Base-by-base conservation (phyloP, 495 filamentous ascomycete species). In the Letharia lupina region DNA sequence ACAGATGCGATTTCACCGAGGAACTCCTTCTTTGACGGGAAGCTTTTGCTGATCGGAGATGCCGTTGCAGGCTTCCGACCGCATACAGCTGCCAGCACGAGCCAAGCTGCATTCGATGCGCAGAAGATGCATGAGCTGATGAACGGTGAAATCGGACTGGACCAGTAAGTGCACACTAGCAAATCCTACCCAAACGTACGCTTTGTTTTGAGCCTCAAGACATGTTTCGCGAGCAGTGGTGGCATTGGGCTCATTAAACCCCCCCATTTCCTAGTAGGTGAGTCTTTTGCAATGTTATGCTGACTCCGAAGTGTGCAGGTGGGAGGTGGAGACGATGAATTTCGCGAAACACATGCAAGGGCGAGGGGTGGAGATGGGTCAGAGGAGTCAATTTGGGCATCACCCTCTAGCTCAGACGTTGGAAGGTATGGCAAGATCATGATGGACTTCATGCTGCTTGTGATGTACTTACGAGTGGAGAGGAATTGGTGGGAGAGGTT, bases 21-120 rank as follows among this genome's bases (percentile, higher is more conserved):
- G 42, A 73, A 79, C 52, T 74, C 78, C 61, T 84, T 79, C 62
- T 65, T 81, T 28, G 70, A 71, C 62, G 82, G 79, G 1, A 82
- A 79, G 69, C 75, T 86, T 2, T 73, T 85, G 41, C 69, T 86
- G 44, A 73, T 85, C 9, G 83, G 83, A 31, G 84, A 87, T 72
- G 83, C 83, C 41, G 64, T 85, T 16, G 82, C 81, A 0, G 79
- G 78, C 4, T 83, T 87, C 60, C 72, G 83, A 20, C 84, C 84
- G 28, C 83, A 85, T 65, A 84, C 81, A 3, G 81, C 79, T 12
- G 80, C 79, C 1, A 77, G 77, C 44, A 83, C 80, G 9, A 78
- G 74, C 28, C 82, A 84, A 70, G 81, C 77, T 15, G 81, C 81
- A 10, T 77, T 77, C 50, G 75, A 82, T 70, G 79, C 77, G 2